Percentiles rank a stretch among this genome's conserved stretches.
Evolutionary conservation across 2,329 filamentous ascomycete genomes (phyloP).

Genomic region (Pseudocercospora musae): DNA sequence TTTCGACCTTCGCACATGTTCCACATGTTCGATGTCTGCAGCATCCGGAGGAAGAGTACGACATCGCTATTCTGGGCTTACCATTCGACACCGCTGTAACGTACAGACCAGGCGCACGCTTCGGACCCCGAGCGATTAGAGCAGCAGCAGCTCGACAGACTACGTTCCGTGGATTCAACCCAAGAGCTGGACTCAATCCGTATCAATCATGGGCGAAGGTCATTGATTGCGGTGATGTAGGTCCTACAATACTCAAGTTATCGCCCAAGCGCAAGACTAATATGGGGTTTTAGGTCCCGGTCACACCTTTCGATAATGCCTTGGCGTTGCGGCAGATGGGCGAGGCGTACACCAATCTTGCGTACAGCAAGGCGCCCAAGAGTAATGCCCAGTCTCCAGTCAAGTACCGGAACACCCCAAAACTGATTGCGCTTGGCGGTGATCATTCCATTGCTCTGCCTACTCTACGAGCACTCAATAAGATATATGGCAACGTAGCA

Average conservation of each 20-base stretch:
- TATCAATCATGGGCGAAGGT: slow-evolving; percentile 75
- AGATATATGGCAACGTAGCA: slow-evolving; percentile 44
- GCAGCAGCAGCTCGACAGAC: slow-evolving; percentile 79
- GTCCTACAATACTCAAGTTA: background rate
- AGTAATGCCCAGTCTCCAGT: slow-evolving; percentile 38
- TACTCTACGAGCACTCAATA: slow-evolving; percentile 49
- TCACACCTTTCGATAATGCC: slow-evolving; percentile 81
- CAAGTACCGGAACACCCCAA: slow-evolving; percentile 44
- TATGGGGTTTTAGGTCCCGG: slow-evolving; percentile 44
- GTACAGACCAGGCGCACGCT: slow-evolving; percentile 81
- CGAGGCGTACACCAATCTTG: slow-evolving; percentile 70
- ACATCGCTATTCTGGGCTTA: slow-evolving; percentile 82
- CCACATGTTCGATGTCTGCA: slow-evolving; percentile 48
- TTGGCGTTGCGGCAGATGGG: slow-evolving; percentile 82
- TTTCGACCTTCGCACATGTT: slow-evolving; percentile 44
- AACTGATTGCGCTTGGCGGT: slow-evolving; percentile 49
- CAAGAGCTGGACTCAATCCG: slow-evolving; percentile 77
- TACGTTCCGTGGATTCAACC: slow-evolving; percentile 76
- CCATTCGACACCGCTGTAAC: slow-evolving; percentile 65
- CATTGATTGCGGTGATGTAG: slow-evolving; percentile 84
- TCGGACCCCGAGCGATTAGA: slow-evolving; percentile 61
- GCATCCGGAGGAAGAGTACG: slow-evolving; percentile 47
- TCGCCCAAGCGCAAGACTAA: background rate
- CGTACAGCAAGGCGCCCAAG: slow-evolving; percentile 40
- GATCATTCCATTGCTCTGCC: slow-evolving; percentile 52